Conservation (phyloP, 2,329 filamentous ascomycete genomes). For the Colletotrichum tanaceti region DNA sequence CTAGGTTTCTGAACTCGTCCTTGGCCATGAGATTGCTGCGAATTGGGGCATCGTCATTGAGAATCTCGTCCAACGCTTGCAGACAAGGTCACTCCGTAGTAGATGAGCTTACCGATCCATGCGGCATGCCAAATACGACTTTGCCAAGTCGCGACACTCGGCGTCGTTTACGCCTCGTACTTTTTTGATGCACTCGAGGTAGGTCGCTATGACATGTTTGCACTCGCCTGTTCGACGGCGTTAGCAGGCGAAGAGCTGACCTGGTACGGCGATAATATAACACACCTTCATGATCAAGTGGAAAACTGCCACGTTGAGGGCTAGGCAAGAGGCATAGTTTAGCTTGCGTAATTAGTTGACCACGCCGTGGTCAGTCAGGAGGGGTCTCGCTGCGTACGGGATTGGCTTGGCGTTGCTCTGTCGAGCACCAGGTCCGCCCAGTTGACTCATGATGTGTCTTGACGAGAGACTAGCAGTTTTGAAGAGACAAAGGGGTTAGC, state of each 20-base stretch:
- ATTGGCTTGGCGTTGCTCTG: conserved; percentile 74
- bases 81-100: not conserved
- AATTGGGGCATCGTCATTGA: conserved; percentile 4
- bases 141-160: conserved; percentile 86
- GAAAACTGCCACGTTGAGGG: conserved; percentile 92
- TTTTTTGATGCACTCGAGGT: conserved; percentile 88
- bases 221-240: conserved; percentile 78
- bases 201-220: conserved; percentile 86
- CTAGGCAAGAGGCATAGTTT: conserved; percentile 55
- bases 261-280: conserved; percentile 3
- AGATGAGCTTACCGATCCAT: conserved; percentile 81
- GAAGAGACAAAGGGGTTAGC: not conserved
- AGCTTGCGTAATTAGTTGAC: conserved; percentile 2
- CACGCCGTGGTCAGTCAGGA: conserved; percentile 2
- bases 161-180: conserved; percentile 86
- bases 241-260: conserved; percentile 18
- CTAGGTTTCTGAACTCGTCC: conserved; percentile 94
- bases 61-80: not conserved
- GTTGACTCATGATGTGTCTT: conserved; percentile 64
- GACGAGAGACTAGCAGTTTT: not conserved
- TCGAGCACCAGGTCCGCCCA: conserved; percentile 77
- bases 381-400: conserved; percentile 64
- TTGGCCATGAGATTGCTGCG: conserved; percentile 91
- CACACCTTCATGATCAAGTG: conserved; percentile 88
- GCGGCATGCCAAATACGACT: conserved; percentile 87